Base-by-base conservation (phyloP, 345 rosid genomes). In the Arabidopsis arenosa region DNA sequence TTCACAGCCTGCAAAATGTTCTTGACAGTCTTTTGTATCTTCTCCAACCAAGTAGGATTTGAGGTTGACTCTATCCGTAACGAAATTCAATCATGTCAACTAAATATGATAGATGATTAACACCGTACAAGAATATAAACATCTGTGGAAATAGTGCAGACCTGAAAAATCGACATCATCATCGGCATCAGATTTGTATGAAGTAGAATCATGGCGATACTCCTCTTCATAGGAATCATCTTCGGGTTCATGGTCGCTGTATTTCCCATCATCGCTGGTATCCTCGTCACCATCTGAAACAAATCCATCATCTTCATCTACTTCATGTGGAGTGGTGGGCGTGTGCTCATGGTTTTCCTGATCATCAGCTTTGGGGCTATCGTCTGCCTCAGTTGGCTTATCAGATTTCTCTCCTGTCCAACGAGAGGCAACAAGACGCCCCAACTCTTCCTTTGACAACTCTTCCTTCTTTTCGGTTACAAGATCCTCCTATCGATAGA, bases 341-440 rank as follows among this genome's bases (percentile, higher is more conserved):
- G 63, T 58, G 49, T 85, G 88, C 54, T 88, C 96, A 68, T 79
- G 84, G 70, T 58, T 80, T 72, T 82, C 82, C 76, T 83, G 84
- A 56, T 75, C 59, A 21, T 73, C 81, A 66, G 73, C 76, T 65
- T 74, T 64, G 35, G 64, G 55, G 69, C 21, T 85, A 41, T 77
- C 83, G 1, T 61, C 83, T 65, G 60, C 74, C 77, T 70, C 79
- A 11, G 77, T 53, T 76, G 85, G 77, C 80, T 84, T 84, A 63
- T 86, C 90, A 28, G 84, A 68, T 56, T 75, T 85, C 69, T 84
- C 86, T 73, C 99, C 93, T 2, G 99, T 93, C 99, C 99, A 96
- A 40, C 98, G 97, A 76, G 98, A 96, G 37, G 95, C 98, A 79
- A 96, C 87, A 75, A 88, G 96, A 71, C 86, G 93, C 75, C 99